Evolutionary conservation across 257 asterid genomes (phyloP).

Genomic region (Cordia subcordata): DNA sequence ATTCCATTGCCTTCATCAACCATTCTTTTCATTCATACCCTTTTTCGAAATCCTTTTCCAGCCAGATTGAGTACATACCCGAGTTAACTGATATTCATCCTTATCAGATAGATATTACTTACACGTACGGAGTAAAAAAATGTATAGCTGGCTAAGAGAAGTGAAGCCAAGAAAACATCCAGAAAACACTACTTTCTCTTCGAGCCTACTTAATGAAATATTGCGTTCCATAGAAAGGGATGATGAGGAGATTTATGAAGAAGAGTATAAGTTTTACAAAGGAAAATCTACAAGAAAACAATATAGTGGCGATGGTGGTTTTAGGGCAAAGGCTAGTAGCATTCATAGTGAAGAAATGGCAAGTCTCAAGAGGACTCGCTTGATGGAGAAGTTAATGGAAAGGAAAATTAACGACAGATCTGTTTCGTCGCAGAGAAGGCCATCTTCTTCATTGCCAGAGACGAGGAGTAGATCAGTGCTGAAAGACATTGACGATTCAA

Average conservation of each 20-base stretch:
- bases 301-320: too few relatives aligned
- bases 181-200: constrained; percentile 61
- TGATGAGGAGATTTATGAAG: too few relatives aligned
- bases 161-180: constrained; percentile 28
- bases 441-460: constrained; percentile 20
- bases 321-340: constrained; percentile 2
- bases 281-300: constrained; percentile 2
- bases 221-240: constrained; percentile 72
- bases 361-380: constrained; percentile 30
- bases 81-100: too few relatives aligned
- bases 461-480: constrained; percentile 13
- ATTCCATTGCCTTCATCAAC: too few relatives aligned
- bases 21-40: too few relatives aligned
- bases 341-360: constrained; percentile 28
- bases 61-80: too few relatives aligned
- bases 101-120: too few relatives aligned
- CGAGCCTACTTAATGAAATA: constrained; percentile 81
- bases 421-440: constrained; percentile 4
- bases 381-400: constrained; percentile 66
- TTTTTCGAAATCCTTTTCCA: background rate
- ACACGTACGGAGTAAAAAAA: too few relatives aligned
- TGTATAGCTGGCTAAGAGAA: constrained; percentile 36
- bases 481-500: constrained; percentile 43
- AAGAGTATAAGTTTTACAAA: too few relatives aligned
- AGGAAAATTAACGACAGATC: constrained; percentile 32